Conservation (phyloP, 345 rosid species). For the Noccaea caerulescens region DNA sequence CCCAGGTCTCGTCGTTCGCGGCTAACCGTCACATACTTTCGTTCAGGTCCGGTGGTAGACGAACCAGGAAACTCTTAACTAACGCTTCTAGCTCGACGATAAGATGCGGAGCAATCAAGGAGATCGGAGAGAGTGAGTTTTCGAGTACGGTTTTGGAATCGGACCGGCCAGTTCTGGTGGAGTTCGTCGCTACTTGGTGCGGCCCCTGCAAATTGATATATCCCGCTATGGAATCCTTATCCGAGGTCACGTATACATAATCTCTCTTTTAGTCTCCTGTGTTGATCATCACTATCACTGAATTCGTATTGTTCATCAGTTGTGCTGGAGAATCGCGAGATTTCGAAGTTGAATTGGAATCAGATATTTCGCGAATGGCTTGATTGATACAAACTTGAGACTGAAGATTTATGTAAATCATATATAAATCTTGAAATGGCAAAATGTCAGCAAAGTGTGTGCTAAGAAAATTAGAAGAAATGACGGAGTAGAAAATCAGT, state of each 20-base stretch:
- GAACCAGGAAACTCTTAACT: not conserved
- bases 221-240: constrained; percentile 69
- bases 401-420: not conserved
- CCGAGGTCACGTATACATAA: constrained; percentile 46
- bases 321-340: constrained; percentile 1
- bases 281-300: constrained; percentile 1
- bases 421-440: no score
- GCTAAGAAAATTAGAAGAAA: not conserved
- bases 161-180: constrained; percentile 77
- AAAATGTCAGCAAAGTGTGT: not conserved
- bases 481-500: not conserved
- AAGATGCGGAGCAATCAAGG: constrained; percentile 56
- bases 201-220: constrained; percentile 89
- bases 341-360: constrained; percentile 7
- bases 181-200: constrained; percentile 90
- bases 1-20: constrained; percentile 18
- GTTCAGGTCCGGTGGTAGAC: constrained; percentile 29
- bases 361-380: not conserved
- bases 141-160: constrained; percentile 60
- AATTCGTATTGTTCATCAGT: not conserved
- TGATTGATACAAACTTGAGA: not conserved
- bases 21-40: constrained; percentile 34
- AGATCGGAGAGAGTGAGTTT: constrained; percentile 64
- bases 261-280: not conserved
- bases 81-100: constrained; percentile 21